These are phyloP conservation scores for Cystobasidiaceae sp. DNA, from an alignment of 1,284 basidiomycete species.

Conservation along the genomic window DNA sequence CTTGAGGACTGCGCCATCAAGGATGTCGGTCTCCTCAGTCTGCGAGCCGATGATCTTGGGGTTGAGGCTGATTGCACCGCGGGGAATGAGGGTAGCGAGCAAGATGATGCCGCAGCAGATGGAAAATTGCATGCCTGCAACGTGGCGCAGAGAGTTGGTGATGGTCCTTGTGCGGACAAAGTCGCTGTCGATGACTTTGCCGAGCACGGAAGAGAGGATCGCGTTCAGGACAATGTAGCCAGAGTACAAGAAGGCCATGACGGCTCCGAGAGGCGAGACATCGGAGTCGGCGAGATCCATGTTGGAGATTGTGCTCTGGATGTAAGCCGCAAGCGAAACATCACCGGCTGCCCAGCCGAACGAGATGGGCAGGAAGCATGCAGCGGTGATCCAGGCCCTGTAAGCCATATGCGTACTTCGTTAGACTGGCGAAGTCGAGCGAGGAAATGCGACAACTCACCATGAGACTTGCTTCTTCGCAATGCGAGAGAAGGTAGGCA, in stretches of 20 bases:
- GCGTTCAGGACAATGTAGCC: constrained; percentile 44
- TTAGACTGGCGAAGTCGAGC: background rate
- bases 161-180: constrained; percentile 35
- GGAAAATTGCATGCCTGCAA: constrained; percentile 46
- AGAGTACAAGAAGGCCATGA: constrained; percentile 43
- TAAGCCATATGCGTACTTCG: background rate
- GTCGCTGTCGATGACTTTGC: constrained; percentile 46
- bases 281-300: constrained; percentile 45
- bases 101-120: constrained; percentile 46
- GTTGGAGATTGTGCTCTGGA: constrained; percentile 46
- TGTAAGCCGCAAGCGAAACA: constrained; percentile 48
- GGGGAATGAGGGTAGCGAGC: constrained; percentile 45
- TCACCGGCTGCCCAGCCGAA: constrained; percentile 49
- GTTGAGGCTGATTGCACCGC: constrained; percentile 46
- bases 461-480: constrained; percentile 32
- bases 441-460: background rate
- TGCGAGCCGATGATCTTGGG: constrained; percentile 43
- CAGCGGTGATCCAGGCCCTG: constrained; percentile 28
- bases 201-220: constrained; percentile 46
- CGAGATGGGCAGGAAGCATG: constrained; percentile 45
- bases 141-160: constrained; percentile 41
- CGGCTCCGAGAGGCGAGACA: constrained; percentile 47
- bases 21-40: constrained; percentile 31
- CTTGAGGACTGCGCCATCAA: constrained; percentile 36
- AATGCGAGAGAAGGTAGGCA: constrained; percentile 43